These are phyloP conservation scores for Jasminum sambac DNA, from an alignment of 257 asterid species.

Conservation along the genomic window DNA sequence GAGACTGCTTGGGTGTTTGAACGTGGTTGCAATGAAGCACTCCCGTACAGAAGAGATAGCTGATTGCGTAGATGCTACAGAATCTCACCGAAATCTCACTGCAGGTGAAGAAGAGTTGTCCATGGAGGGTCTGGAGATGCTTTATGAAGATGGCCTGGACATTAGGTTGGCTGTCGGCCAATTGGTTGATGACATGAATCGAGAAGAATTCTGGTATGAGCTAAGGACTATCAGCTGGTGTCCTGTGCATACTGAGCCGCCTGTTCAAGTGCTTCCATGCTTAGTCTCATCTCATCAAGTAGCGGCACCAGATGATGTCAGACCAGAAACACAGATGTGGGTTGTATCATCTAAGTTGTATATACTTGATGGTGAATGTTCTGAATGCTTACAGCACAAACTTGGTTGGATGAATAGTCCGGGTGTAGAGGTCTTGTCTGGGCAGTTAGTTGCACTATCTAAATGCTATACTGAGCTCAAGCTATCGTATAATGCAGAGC, in stretches of 20 bases:
- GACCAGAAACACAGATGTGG: conserved; percentile 93
- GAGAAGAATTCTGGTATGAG: conserved; percentile 71
- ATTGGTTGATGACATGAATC: conserved; percentile 56
- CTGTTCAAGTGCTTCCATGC: conserved; percentile 78
- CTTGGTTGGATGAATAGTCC: conserved; percentile 84
- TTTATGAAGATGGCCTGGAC: conserved; percentile 38
- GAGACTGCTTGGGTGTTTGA: conserved; percentile 74
- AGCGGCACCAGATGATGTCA: conserved; percentile 67
- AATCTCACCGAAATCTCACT: conserved; percentile 37
- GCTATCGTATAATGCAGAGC: conserved; percentile 48
- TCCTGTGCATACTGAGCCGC: conserved; percentile 76
- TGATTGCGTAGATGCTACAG: conserved; percentile 38
- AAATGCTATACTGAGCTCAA: conserved; percentile 51
- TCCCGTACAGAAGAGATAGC: conserved; percentile 39
- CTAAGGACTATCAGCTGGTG: conserved; percentile 77
- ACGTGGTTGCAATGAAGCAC: conserved; percentile 53
- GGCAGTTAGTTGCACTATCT: conserved; percentile 72
- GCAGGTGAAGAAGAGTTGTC: conserved; percentile 40
- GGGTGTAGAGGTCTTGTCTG: conserved; percentile 51
- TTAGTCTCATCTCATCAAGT: conserved; percentile 45
- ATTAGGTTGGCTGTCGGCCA: conserved; percentile 44
- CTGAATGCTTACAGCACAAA: conserved; percentile 52
- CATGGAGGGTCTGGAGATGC: conserved; percentile 38
- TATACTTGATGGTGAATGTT: conserved; percentile 79
- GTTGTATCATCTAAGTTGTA: conserved; percentile 70